Evolutionary conservation across 139 green algal genomes (phyloP), one percentile per base, ranked within the genome.

Genomic region (Deuterostichococcus epilithicus): DNA sequence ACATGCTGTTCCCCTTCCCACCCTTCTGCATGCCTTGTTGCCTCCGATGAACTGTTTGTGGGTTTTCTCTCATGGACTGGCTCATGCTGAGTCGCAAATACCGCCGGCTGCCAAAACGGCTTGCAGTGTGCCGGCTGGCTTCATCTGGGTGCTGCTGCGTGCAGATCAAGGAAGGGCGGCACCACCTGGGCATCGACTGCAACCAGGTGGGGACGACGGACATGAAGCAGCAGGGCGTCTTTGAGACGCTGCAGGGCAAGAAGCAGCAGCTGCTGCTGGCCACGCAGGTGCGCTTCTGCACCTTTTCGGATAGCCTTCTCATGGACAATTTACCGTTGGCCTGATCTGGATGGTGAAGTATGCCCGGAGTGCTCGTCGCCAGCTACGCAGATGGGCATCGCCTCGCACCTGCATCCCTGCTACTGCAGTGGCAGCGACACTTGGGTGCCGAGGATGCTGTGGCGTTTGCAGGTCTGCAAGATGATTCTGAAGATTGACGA

Each of bases 401-500:
- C 47, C 47, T 28, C 47, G 47, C 47, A 63, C 18, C 18, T 63
- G 47, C 67, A 6, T 78, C 4, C 36, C 22, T 3, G 2, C 13
- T 1, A 35, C 6, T 42, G 28, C 6, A 6, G 69, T 36, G 25
- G 58, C 13, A 35, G 20, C 13, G 35, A 30, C 26, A 34, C 2
- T 34, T 6, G 34, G 18, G n/a, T n/a, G n/a, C n/a, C n/a, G n/a
- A n/a, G n/a, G n/a, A n/a, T 3, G 23, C 68, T 42, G 4, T 6
- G 18, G 33, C 33, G 84, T 63, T 5, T 63, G 52, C 52, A 97
- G 86, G 94, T 99, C 34, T 98, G 95, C 87, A 98, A 97, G 83
- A 98, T 99, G 94, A 99, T 99, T 71, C 82, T 99, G 8, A 99
- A 99, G 81, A 98, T 99, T 72, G 96, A 99, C 70, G 96, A 99